These are phyloP conservation scores for Phytophthora podocarpi DNA, from an alignment of 352 stramenopile genomes.

Conservation along the genomic window DNA sequence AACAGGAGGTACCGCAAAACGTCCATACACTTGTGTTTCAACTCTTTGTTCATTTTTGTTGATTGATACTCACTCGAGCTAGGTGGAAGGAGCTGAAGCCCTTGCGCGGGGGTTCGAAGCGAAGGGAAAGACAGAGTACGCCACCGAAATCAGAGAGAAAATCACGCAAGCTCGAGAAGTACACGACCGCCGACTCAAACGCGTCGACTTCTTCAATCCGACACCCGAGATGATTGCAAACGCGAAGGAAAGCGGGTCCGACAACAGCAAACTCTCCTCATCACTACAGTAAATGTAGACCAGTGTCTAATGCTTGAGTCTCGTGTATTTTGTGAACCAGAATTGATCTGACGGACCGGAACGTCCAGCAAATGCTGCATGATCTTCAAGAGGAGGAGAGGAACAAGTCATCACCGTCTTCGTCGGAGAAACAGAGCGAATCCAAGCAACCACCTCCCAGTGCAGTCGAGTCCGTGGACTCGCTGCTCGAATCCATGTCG, in stretches of 20 bases:
- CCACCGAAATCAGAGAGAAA: conserved; percentile 67
- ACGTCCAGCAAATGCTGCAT: conserved; percentile 81
- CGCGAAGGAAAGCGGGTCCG: conserved; percentile 74
- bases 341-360: conserved; percentile 76
- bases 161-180: conserved; percentile 57
- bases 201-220: conserved; percentile 81
- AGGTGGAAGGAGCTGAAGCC: conserved; percentile 68
- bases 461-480: conserved; percentile 61
- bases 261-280: not conserved
- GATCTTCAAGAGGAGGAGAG: conserved; percentile 79
- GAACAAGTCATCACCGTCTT: conserved; percentile 33
- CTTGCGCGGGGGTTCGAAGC: conserved; percentile 72
- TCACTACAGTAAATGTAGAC: not conserved
- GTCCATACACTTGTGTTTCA: no score
- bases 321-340: conserved; percentile 27
- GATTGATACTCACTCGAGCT: no score
- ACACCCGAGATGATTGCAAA: conserved; percentile 80
- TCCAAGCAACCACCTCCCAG: conserved; percentile 17
- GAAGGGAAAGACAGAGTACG: conserved; percentile 64
- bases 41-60: no score
- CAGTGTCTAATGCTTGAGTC: not conserved
- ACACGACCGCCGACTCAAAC: conserved; percentile 45
- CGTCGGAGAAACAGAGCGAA: conserved; percentile 8
- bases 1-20: conserved; percentile 64
- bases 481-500: conserved; percentile 77